Conservation (phyloP, 169 alveolate genomes). For the Cryptosporidium baileyi region DNA sequence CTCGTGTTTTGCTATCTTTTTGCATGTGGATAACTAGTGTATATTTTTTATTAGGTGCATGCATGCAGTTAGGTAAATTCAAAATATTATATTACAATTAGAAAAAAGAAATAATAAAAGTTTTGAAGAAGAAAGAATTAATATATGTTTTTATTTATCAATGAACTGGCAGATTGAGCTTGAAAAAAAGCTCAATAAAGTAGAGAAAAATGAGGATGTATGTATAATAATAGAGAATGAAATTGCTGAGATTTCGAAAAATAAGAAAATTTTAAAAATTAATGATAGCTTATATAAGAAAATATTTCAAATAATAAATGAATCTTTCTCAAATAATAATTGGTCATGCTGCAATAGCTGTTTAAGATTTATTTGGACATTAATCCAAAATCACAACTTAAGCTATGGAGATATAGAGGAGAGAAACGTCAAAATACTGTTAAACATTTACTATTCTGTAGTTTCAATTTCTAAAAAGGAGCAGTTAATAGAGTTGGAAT, state of each 20-base stretch:
- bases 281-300: neutral
- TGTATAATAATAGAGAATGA: constrained; percentile 45
- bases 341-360: constrained; percentile 67
- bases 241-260: constrained; percentile 15
- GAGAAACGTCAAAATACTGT: constrained; percentile 9
- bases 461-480: neutral
- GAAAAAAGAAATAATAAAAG: neutral
- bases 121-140: too few species aligned
- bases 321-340: constrained; percentile 7
- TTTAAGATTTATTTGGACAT: constrained; percentile 60
- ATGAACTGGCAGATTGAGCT: constrained; percentile 65
- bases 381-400: constrained; percentile 30
- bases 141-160: neutral
- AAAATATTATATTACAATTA: neutral
- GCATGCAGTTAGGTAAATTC: neutral
- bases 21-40: too few species aligned
- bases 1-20: too few species aligned
- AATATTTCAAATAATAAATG: constrained; percentile 18
- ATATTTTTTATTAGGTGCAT: too few species aligned
- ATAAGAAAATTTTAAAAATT: neutral
- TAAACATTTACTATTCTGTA: constrained; percentile 1
- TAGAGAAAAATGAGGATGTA: constrained; percentile 6
- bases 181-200: constrained; percentile 32
- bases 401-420: constrained; percentile 10
- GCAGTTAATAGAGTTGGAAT: constrained; percentile 46